Conservation (phyloP, 78 protist genomes). For the Andalucia godoyi region DNA sequence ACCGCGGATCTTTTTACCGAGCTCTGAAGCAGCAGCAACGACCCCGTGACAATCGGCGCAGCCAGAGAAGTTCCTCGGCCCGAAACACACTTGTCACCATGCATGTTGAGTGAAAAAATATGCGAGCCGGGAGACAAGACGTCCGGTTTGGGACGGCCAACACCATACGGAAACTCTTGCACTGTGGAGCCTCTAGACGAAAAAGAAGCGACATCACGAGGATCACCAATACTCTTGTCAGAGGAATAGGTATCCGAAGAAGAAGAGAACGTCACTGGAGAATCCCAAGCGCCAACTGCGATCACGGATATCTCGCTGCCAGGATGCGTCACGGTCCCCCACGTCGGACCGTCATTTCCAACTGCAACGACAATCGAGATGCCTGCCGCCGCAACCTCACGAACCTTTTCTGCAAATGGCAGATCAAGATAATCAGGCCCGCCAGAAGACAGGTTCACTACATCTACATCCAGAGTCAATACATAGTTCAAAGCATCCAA, state of each 20-base stretch:
- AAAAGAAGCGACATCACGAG: neutral
- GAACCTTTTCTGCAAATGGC: slow-evolving; percentile 90
- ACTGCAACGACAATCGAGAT: slow-evolving; percentile 78
- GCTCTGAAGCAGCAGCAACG: slow-evolving; percentile 23
- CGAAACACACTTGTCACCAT: slow-evolving; percentile 36
- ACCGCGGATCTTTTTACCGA: too few relatives aligned
- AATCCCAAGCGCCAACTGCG: slow-evolving; percentile 83
- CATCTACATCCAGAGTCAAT: slow-evolving; percentile 32
- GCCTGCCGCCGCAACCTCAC: slow-evolving; percentile 68
- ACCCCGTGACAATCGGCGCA: slow-evolving; percentile 89
- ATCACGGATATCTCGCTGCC: slow-evolving; percentile 85
- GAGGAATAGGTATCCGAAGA: neutral
- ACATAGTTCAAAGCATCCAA: slow-evolving; percentile 92
- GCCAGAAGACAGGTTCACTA: slow-evolving; percentile 83
- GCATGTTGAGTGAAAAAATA: neutral
- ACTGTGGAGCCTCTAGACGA: slow-evolving; percentile 72
- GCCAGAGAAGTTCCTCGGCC: slow-evolving; percentile 81
- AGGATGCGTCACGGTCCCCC: slow-evolving; percentile 90
- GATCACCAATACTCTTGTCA: neutral
- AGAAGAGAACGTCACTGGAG: slow-evolving; percentile 30
- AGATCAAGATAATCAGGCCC: slow-evolving; percentile 87
- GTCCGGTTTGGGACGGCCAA: slow-evolving; percentile 93
- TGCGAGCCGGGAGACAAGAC: slow-evolving; percentile 52
- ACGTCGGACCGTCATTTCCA: slow-evolving; percentile 92
- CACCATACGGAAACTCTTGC: slow-evolving; percentile 87